Evolutionary conservation across 495 filamentous ascomycete genomes (phyloP), one percentile per base, ranked within the genome.

Genomic region (Trichoderma virens): DNA sequence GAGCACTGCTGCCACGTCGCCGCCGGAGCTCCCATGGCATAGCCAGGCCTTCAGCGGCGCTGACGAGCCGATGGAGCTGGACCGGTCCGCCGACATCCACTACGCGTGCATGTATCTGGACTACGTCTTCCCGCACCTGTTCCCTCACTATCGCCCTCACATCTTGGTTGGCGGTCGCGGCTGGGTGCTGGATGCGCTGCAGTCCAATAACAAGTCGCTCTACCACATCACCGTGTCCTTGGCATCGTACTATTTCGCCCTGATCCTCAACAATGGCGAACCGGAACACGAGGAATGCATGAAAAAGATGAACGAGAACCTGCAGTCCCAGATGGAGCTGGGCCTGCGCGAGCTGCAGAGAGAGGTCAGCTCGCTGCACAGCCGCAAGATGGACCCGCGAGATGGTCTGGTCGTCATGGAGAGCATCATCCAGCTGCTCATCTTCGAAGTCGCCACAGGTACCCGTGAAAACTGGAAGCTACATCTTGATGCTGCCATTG

Each of bases 341-440:
- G 74, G 78, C 25, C 72, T 83, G 45, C 62, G 69, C 23, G 74
- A 77, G 63, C 67, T 83, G 61, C 73, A 75, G 66, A 71, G 69
- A 30, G 75, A 77, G 41, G 70, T 83, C 63, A 69, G 73, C 45
- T 70, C 73, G 38, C 71, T 82, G 27, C 67, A 76, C 61, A 65
- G 62, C 35, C 69, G 75, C 27, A 72, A 74, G 16, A 64, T 65
- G 41, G 67, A 73, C 43, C 68, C 73, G 1, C 45, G 47, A 35
- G 73, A 76, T 39, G 69, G 69, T 27, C 69, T 70, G 31, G 71
- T 77, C 18, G 78, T 83, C 54, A 73, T 84, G 76, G 71, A 75
- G 54, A 79, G 78, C 74, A 81, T 85, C 69, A 74, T 84, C 60
- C 81, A 84, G 65, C 62, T 85, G 41, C 74, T 83, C 63, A 77